Evolutionary conservation across 169 alveolate genomes (phyloP), one percentile per base, ranked within the genome.

Genomic region (Fabrea salina): DNA sequence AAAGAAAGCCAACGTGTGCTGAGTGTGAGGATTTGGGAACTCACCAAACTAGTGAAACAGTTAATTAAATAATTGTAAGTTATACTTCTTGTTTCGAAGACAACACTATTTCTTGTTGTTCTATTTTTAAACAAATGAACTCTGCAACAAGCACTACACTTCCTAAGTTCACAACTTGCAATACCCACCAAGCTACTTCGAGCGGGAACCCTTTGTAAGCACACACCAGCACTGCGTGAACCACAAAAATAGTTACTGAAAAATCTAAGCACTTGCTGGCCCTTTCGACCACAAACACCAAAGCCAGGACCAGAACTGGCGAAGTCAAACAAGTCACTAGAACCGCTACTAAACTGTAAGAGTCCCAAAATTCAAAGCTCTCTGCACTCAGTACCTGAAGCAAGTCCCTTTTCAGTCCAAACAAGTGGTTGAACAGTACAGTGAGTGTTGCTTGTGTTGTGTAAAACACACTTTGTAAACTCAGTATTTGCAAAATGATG

Each of bases 251-350:
- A 7, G 82, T 75, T 13, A 47, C 44, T 2, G 27, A 76, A 49
- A 53, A 75, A 25, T 75, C 82, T 7, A 75, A 22, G 27, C 77
- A 47, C 51, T 75, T 75, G 33, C 37, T 47, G 5, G 82, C 79
- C 8, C 82, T 67, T 49, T 75, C 82, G 19, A 75, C 82, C 19
- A 75, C 35, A 53, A 37, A 75, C 11, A 72, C 81, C 1, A 54
- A 13, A 5, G 81, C 68, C 3, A 30, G 7, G 3, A 37, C 25
- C 50, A 47, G 25, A 11, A 75, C 13, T 32, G 74, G 50, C 8
- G 35, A 19, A 7, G 54, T 13, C 11, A 61, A 7, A 16, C 19
- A 8, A 19, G 22, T 6, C 19, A 19, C 7, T 61, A 61, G 25
- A 8, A 61, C 30, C 19, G 7, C 19, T 7, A 61, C 74, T 53